Base-by-base conservation (phyloP, 352 stramenopile genomes). In the Phytopythium chamaehyphon region DNA sequence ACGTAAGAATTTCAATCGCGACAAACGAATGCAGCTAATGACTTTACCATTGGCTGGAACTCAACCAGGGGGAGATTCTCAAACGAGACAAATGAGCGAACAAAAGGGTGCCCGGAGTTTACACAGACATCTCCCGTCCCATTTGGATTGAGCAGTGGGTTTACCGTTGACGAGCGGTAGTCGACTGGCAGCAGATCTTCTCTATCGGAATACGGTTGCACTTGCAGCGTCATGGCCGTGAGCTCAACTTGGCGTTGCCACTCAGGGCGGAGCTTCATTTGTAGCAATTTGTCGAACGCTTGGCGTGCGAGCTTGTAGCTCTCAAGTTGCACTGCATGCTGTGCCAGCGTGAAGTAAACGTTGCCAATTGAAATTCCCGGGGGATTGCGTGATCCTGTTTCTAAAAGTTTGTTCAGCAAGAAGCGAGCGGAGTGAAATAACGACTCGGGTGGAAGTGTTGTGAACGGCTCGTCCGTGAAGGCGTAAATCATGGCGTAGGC, bases 401-500 rank as follows among this genome's bases (percentile, higher is more conserved):
- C 51, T 2, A 68, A 50, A 9, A 98, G 59, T 31, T 79, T 84
- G 66, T 98, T 98, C 31, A 98, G 69, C 22, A 98, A 65, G 38
- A 97, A 98, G 5, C 82, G 73, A 26, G 91, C 89, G 16, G 89
- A 86, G 55, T 98, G 86, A 47, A 98, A 97, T 15, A 98, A 69
- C 31, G 92, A 71, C 52, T 98, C 90, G 0, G 95, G 88, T 43
- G 94, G 70, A 28, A 97, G 63, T 15, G 71, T 95, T 31, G 89
- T 98, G 67, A 98, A 98, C 9, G 95, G 95, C 55, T 98, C 93
- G 28, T 96, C 88, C 1, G 93, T 98, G 76, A 94, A 98, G 2
- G 75, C 71, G 57, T 95, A 96, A 26, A 98, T 78, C 76, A 89
- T 79, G 26, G 88, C 66, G 66, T 98, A 98, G 6, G 91, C 90